Base-by-base conservation (phyloP, 352 stramenopile genomes). In the Peronospora farinosa region DNA sequence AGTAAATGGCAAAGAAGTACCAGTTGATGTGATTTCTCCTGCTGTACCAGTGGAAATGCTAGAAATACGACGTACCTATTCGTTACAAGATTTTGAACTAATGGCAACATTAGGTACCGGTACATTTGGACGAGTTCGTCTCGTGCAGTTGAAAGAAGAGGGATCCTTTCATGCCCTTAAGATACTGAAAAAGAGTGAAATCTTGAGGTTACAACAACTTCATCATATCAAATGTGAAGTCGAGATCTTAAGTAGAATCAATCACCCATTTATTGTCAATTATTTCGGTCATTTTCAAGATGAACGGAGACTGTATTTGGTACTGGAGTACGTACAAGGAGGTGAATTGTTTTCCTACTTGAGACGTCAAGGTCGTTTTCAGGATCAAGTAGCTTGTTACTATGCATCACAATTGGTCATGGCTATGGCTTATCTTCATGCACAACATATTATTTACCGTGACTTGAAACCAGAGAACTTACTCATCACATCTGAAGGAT, bases 381-480 rank as follows among this genome's bases (percentile, higher is more conserved):
- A 69, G 7, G 81, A 93, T 60, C 70, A 87, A 30, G 73, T 95
- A 27, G 80, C 83, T n/a, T 86, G 83, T 56, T 96, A 92, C 65
- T 96, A 95, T 55, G 73, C 86, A 7, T 69, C 77, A 7, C 84
- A 97, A 59, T 72, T 97, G 31, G 78, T 95, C 38, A 67, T 95
- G 17, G 86, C 85, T 7, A 81, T 97, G 43, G 54, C 74, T 17
- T 95, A 97, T 52, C 57, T 97, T 25, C 88, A 97, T 69, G 71
- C 64, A n/a, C 71, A 95, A 40, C 74, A 96, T 53, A 95, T 97
- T 56, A 91, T 96, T 55, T 97, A 97, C 56, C 72, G 91, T 36
- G 89, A 96, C 43, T 64, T 97, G 16, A 97, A 97, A 66, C 88
- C 88, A 8, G 90, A 97, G 72, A 96, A 97, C 58, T 57, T 97